Conservation (phyloP, 768 basidiomycete genomes). For the Tubosaeta sp. region DNA sequence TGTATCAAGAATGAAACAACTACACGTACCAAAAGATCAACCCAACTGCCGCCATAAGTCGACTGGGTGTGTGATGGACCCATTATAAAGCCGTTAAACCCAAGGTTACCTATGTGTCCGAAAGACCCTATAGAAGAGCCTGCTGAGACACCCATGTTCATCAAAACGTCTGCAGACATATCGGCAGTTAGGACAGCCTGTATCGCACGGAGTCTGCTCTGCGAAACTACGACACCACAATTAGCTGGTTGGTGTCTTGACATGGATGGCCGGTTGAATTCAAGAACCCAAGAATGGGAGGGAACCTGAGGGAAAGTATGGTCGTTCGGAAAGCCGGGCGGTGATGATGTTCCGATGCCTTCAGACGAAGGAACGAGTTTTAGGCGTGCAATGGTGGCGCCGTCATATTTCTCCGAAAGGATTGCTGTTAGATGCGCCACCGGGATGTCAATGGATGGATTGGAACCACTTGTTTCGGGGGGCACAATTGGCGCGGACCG, state of each 20-base stretch:
- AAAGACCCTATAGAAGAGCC: slow-evolving; percentile 22
- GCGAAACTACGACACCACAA: slow-evolving; percentile 65
- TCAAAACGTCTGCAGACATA: slow-evolving; percentile 20
- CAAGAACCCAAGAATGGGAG: slow-evolving; percentile 57
- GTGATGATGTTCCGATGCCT: slow-evolving; percentile 7
- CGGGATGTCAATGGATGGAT: slow-evolving; percentile 44
- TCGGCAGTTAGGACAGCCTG: slow-evolving; percentile 52
- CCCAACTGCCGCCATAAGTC: slow-evolving; percentile 23
- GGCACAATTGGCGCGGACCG: slow-evolving; percentile 28
- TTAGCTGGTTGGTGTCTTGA: slow-evolving; percentile 38
- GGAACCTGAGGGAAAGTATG: slow-evolving; percentile 21
- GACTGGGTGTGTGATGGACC: slow-evolving; percentile 20
- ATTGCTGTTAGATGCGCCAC: slow-evolving; percentile 42
- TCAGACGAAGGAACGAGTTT: slow-evolving; percentile 33
- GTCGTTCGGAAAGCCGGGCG: slow-evolving; percentile 21
- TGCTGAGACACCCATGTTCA: slow-evolving; percentile 18
- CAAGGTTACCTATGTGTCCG: slow-evolving; percentile 25
- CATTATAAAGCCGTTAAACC: slow-evolving; percentile 21
- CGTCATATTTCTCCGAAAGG: slow-evolving; percentile 39
- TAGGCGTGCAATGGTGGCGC: slow-evolving; percentile 55
- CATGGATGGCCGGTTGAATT: slow-evolving; percentile 49
- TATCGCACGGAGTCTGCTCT: slow-evolving; percentile 67
- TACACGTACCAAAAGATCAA: slow-evolving; percentile 29
- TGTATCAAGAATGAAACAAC: neutral
- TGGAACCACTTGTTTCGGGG: slow-evolving; percentile 13